phyloP scores from a whole-genome alignment of 1,139 yeast genomes.

The Meyerozyma guilliermondii region DNA sequence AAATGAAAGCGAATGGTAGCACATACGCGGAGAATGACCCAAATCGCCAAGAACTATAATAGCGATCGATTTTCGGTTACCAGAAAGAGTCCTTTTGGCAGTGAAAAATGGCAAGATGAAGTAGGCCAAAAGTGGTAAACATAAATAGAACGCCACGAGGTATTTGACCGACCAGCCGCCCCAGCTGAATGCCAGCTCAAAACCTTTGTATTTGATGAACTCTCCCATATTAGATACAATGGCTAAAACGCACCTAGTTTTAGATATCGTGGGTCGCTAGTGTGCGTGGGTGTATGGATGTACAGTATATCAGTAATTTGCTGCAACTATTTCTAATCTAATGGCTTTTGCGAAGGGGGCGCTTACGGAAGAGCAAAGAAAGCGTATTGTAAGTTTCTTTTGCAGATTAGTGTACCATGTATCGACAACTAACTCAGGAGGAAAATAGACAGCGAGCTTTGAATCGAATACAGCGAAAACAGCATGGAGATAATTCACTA shows the following conservation, averaged over 20 bases:
- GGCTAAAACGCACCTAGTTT: not conserved
- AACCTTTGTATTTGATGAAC: conserved; percentile 21
- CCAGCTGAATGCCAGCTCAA: conserved; percentile 23
- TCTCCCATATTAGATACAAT: conserved; percentile 6
- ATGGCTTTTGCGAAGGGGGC: conserved; percentile 1
- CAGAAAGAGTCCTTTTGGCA: conserved; percentile 13
- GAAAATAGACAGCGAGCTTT: conserved; percentile 12
- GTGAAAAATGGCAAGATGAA: conserved; percentile 27
- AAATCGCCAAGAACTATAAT: conserved; percentile 88
- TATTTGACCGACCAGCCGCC: conserved; percentile 38
- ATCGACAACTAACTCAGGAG: conserved; percentile 9
- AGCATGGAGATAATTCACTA: conserved; percentile 2
- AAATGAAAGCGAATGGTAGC: conserved; percentile 82
- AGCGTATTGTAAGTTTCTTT: conserved; percentile 1
- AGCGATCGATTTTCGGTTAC: conserved; percentile 49
- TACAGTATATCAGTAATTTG: not conserved
- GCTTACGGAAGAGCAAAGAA: not conserved
- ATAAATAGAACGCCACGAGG: conserved; percentile 28
- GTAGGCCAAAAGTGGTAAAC: conserved; percentile 34
- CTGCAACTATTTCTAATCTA: not conserved
- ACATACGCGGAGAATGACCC: conserved; percentile 95
- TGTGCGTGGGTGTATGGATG: not conserved
- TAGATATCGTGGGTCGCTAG: not conserved
- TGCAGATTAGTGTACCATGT: not conserved
- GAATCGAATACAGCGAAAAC: conserved; percentile 8